Base-by-base conservation (phyloP, 345 rosid species). In the Atalantia buxifolia region DNA sequence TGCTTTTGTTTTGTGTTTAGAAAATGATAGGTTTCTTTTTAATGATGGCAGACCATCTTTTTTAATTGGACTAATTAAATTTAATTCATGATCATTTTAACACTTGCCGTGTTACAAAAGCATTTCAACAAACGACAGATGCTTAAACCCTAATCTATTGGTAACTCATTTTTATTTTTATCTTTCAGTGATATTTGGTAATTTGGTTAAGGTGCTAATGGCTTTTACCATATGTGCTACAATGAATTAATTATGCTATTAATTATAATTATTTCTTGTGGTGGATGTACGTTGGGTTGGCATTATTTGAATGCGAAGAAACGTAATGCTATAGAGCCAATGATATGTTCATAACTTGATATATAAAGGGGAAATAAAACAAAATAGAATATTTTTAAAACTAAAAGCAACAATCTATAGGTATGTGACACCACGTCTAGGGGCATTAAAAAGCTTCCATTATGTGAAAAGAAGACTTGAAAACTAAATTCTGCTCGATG, bases 41-140 rank as follows among this genome's bases (percentile, higher is more conserved):
- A 66, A 33, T 81, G 53, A 72, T 88, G 89, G 89, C 87, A 79
- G 83, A 81, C 85, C 82, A 65, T 50, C 55, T 71, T 61, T 22
- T 45, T 73, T 81, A 33, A 75, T 59, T 75, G 75, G 25, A 53
- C 80, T 28, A 9, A 69, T 68, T 63, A 57, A 40, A 30, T 66
- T 62, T 45, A 13, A 45, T 45, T 66, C 81, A 60, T 55, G 50
- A 68, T 14, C 19, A n/a, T 70, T 75, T 72, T 76, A 35, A 40
- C 55, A 48, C 28, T 42, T 66, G 57, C 56, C 4, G 35, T 72
- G 28, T 9, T 62, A 69, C 78, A 71, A 83, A 81, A 81, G 74
- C 83, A 82, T 30, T 66, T 48, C 63, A 67, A 42, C 36, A 72
- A 71, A 42, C 66, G 14, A 24, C 55, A 21, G 63, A 68, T 6